Percentiles rank a stretch among this genome's conserved stretches.
phyloP scores from a whole-genome alignment of 352 stramenopile genomes.

The Globisporangium megalacanthum region DNA sequence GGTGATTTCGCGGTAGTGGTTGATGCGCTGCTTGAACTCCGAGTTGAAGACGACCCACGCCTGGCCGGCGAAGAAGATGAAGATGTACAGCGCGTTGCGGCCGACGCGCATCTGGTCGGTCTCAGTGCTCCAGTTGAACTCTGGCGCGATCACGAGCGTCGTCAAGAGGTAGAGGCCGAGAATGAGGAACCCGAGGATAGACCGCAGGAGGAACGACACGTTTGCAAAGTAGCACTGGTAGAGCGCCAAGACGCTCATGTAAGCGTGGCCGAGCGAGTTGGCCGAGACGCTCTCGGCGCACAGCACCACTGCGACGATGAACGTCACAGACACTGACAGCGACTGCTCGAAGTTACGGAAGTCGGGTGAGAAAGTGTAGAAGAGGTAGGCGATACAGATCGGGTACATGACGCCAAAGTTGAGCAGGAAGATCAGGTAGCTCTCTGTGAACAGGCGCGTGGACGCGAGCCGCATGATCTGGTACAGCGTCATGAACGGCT shows the following conservation, averaged over 20 bases:
- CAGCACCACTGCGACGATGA: conserved; percentile 51
- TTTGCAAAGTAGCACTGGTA: conserved; percentile 86
- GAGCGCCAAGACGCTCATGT: conserved; percentile 70
- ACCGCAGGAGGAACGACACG: conserved; percentile 65
- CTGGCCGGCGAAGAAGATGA: conserved; percentile 75
- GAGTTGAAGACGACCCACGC: conserved; percentile 84
- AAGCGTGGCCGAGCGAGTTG: conserved; percentile 68
- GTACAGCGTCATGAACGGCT: conserved; percentile 78
- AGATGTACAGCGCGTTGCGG: conserved; percentile 75
- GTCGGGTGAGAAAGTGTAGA: conserved; percentile 61
- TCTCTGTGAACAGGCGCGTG: conserved; percentile 41
- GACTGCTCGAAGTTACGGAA: conserved; percentile 64
- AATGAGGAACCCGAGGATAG: conserved; percentile 52
- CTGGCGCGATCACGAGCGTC: conserved; percentile 52
- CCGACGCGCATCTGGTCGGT: conserved; percentile 46
- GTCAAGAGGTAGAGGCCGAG: conserved; percentile 57
- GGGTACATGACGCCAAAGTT: conserved; percentile 82
- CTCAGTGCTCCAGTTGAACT: conserved; percentile 28
- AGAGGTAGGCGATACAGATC: conserved; percentile 44
- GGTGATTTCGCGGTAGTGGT: conserved; percentile 79
- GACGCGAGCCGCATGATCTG: conserved; percentile 43
- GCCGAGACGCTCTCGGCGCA: conserved; percentile 59
- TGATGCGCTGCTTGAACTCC: conserved; percentile 85
- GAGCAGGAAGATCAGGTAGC: conserved; percentile 64
- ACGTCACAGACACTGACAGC: conserved; percentile 42